Evolutionary conservation across 1,284 basidiomycete genomes (phyloP).

Genomic region (Ganoderma lingzhi): DNA sequence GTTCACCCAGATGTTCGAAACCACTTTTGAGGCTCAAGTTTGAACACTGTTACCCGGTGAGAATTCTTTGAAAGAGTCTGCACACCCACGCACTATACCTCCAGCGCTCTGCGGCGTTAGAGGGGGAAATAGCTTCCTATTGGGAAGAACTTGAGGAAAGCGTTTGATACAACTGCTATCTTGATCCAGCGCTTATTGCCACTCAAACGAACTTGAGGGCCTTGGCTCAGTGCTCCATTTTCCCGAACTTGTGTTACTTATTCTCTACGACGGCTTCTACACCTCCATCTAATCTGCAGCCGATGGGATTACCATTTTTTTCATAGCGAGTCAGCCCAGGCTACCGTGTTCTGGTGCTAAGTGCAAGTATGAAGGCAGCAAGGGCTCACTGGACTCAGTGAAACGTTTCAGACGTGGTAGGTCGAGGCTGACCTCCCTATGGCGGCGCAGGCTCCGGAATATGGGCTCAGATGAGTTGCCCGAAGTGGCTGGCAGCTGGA

Average conservation of each 20-base stretch:
- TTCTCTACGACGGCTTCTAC: background rate
- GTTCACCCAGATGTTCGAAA: background rate
- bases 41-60: too few species aligned
- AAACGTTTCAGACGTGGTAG: background rate
- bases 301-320: too few species aligned
- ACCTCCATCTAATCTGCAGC: too few species aligned
- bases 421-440: background rate
- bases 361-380: background rate
- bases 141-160: background rate
- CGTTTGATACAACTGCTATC: background rate
- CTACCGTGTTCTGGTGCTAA: background rate
- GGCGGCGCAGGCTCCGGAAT: background rate
- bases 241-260: background rate
- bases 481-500: background rate
- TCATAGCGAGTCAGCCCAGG: background rate
- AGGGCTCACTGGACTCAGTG: background rate
- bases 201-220: background rate
- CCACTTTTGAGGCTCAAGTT: background rate
- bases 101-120: background rate
- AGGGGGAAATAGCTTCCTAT: too few species aligned
- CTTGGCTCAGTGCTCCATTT: background rate
- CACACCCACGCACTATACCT: background rate
- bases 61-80: background rate
- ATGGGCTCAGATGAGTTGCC: background rate
- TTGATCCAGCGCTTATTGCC: background rate